These are phyloP conservation scores for Lojkania enalia DNA, from an alignment of 2,329 filamentous ascomycete genomes.

Conservation along the genomic window DNA sequence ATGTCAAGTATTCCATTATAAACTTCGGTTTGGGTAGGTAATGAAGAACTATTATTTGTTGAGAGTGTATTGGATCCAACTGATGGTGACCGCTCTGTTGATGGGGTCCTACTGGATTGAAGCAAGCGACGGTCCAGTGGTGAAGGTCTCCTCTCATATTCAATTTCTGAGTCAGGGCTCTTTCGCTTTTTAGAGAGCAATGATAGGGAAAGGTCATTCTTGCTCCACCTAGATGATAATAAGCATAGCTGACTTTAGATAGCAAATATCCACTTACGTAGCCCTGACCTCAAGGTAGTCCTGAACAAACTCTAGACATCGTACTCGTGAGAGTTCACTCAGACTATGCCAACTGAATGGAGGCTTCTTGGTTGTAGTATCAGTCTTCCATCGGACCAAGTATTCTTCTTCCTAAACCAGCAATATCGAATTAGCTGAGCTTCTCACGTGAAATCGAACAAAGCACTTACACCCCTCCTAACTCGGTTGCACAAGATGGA, in stretches of 20 bases:
- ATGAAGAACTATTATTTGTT: slow-evolving; percentile 1
- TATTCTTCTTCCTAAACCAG: slow-evolving; percentile 46
- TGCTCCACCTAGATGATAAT: not conserved
- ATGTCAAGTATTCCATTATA: slow-evolving; percentile 49
- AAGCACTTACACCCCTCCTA: slow-evolving; percentile 25
- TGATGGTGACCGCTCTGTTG: slow-evolving; percentile 27
- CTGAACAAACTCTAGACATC: slow-evolving; percentile 48
- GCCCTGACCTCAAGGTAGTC: slow-evolving; percentile 44
- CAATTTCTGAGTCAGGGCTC: slow-evolving; percentile 19
- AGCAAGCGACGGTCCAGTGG: slow-evolving; percentile 23
- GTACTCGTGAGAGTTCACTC: slow-evolving; percentile 43
- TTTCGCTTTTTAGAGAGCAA: slow-evolving; percentile 29
- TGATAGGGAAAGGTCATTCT: not conserved
- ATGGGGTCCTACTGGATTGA: slow-evolving; percentile 19
- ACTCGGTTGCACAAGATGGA: slow-evolving; percentile 32
- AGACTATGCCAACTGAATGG: slow-evolving; percentile 51
- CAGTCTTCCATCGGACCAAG: slow-evolving; percentile 46
- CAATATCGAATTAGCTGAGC: slow-evolving; percentile 22
- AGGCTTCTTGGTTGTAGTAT: slow-evolving; percentile 15
- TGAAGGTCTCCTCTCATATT: slow-evolving; percentile 24
- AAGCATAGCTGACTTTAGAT: not conserved
- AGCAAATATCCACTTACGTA: slow-evolving; percentile 20
- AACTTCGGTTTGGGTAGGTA: slow-evolving; percentile 18
- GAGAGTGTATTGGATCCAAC: slow-evolving; percentile 16
- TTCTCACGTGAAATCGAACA: not conserved